These are phyloP conservation scores for Dothiorella sarmentorum DNA, from an alignment of 2,329 filamentous ascomycete genomes.

Conservation along the genomic window DNA sequence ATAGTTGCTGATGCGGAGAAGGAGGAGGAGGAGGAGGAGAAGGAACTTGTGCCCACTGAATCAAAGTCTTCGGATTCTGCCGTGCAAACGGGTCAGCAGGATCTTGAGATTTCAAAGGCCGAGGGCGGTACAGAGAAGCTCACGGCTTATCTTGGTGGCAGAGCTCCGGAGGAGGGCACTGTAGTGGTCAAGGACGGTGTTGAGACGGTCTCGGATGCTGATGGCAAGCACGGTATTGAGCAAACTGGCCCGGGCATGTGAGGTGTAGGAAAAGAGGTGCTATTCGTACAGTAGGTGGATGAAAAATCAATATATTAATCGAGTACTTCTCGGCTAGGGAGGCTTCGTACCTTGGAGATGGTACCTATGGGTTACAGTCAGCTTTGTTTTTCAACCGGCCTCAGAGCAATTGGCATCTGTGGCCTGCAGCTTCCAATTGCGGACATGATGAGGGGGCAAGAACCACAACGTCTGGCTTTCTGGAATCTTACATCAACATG, in stretches of 20 bases:
- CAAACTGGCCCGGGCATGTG: not conserved
- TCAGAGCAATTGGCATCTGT: too few relatives aligned
- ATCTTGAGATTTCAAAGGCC: slow-evolving; percentile 24
- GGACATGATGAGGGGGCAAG: too few relatives aligned
- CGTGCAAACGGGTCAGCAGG: slow-evolving; percentile 27
- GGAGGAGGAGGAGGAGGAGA: not conserved
- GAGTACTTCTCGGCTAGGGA: too few relatives aligned
- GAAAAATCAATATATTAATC: not conserved
- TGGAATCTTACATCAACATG: too few relatives aligned
- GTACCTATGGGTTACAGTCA: too few relatives aligned
- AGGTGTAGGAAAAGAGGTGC: not conserved
- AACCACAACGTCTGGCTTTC: too few relatives aligned
- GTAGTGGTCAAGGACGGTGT: slow-evolving; percentile 30
- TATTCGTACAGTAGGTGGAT: too few relatives aligned
- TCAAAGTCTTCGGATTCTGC: slow-evolving; percentile 19
- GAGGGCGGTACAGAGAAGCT: slow-evolving; percentile 27
- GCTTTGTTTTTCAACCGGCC: too few relatives aligned
- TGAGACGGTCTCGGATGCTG: slow-evolving; percentile 4
- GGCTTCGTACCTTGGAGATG: too few relatives aligned
- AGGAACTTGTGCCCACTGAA: not conserved
- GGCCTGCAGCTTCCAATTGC: too few relatives aligned
- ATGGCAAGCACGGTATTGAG: slow-evolving; percentile 1
- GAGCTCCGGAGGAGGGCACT: slow-evolving; percentile 30
- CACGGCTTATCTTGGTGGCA: slow-evolving; percentile 29
- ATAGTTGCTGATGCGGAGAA: not conserved